Percentiles rank a stretch among this genome's conserved stretches.
phyloP scores from a whole-genome alignment of 768 basidiomycete species.

The Mycena olivaceomarginata region DNA sequence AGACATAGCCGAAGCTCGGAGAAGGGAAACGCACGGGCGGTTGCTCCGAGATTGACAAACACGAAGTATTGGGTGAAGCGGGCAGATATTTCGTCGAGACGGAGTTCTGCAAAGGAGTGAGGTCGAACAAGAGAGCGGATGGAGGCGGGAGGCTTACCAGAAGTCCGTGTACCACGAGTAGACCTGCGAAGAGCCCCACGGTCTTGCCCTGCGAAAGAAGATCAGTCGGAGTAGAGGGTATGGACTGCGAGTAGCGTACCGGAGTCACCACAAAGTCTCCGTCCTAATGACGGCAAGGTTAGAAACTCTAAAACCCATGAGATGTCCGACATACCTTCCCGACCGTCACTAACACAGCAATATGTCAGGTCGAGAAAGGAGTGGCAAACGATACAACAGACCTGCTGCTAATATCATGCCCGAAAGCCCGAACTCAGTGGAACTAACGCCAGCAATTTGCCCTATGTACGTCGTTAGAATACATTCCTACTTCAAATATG shows the following conservation, averaged over 20 bases:
- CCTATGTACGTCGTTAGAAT: slow-evolving; percentile 57
- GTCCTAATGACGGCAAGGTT: slow-evolving; percentile 55
- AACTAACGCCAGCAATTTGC: slow-evolving; percentile 90
- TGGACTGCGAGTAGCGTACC: slow-evolving; percentile 46
- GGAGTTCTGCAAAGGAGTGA: slow-evolving; percentile 69
- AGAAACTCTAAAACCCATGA: slow-evolving; percentile 14
- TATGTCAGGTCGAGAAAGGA: background rate
- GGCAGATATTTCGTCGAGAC: slow-evolving; percentile 83
- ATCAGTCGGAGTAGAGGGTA: slow-evolving; percentile 6
- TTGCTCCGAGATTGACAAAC: slow-evolving; percentile 91
- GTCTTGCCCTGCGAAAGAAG: slow-evolving; percentile 72
- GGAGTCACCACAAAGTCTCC: slow-evolving; percentile 77
- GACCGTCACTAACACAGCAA: slow-evolving; percentile 60
- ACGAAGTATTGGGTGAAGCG: slow-evolving; percentile 86
- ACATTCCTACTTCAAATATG: background rate
- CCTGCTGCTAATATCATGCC: slow-evolving; percentile 89
- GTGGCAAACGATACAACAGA: background rate
- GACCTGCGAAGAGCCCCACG: slow-evolving; percentile 85
- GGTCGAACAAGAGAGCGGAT: background rate
- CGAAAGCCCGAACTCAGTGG: slow-evolving; percentile 89
- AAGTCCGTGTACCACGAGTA: slow-evolving; percentile 87
- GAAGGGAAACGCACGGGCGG: slow-evolving; percentile 68
- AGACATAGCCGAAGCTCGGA: slow-evolving; percentile 3
- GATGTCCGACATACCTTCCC: slow-evolving; percentile 62
- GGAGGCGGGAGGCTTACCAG: slow-evolving; percentile 63